These are phyloP conservation scores for Centella asiatica DNA, from an alignment of 129 eudicot species.

Conservation along the genomic window DNA sequence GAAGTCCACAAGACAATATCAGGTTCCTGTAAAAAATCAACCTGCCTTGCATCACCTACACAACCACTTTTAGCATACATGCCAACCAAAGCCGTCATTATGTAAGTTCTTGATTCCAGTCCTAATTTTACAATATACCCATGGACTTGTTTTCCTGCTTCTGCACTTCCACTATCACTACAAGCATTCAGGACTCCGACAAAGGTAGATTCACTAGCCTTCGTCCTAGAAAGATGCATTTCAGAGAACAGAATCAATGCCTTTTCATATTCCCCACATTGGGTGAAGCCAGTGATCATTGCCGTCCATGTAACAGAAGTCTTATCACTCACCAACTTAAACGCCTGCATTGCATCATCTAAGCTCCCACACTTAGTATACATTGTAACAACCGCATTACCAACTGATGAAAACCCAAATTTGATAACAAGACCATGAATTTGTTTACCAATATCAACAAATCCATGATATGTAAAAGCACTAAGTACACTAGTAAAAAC, in stretches of 20 bases:
- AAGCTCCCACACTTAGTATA: slow-evolving; percentile 68
- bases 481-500: slow-evolving; percentile 69
- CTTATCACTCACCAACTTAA: slow-evolving; percentile 43
- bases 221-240: slow-evolving; percentile 55
- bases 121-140: slow-evolving; percentile 60
- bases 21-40: slow-evolving; percentile 55
- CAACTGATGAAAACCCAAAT: slow-evolving; percentile 51
- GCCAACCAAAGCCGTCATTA: slow-evolving; percentile 73
- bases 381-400: slow-evolving; percentile 88
- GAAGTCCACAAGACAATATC: slow-evolving; percentile 92
- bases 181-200: slow-evolving; percentile 87
- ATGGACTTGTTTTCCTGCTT: slow-evolving; percentile 64
- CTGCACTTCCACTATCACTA: slow-evolving; percentile 43
- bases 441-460: slow-evolving; percentile 39
- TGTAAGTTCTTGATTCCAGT: slow-evolving; percentile 53
- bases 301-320: slow-evolving; percentile 90
- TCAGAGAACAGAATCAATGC: slow-evolving; percentile 57
- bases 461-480: slow-evolving; percentile 41
- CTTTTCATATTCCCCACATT: slow-evolving; percentile 56
- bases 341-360: slow-evolving; percentile 45
- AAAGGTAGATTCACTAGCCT: slow-evolving; percentile 69
- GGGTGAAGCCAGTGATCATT: slow-evolving; percentile 77
- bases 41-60: slow-evolving; percentile 59
- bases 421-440: slow-evolving; percentile 62
- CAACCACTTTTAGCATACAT: slow-evolving; percentile 90